Evolutionary conservation across 768 basidiomycete genomes (phyloP).

Genomic region (Mycena maculata): DNA sequence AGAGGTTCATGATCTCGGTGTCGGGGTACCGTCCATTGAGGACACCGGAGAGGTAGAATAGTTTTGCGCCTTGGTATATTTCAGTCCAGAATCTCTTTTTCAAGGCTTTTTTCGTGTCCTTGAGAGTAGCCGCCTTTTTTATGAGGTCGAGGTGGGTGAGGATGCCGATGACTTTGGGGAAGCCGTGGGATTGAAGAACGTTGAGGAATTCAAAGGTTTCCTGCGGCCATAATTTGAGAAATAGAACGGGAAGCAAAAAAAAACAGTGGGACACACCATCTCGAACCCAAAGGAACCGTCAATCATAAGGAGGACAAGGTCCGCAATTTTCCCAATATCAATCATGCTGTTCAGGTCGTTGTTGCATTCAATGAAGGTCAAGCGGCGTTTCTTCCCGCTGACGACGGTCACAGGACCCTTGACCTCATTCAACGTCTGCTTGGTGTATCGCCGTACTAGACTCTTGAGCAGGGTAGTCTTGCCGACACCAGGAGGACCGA

Average conservation of each 20-base stretch:
- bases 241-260: background rate
- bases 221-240: conserved; percentile 43
- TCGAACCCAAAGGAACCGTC: conserved; percentile 98
- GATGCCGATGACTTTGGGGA: conserved; percentile 97
- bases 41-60: conserved; percentile 97
- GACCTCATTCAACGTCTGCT: conserved; percentile 89
- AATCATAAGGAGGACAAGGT: conserved; percentile 96
- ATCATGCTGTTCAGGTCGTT: conserved; percentile 99
- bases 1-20: conserved; percentile 94
- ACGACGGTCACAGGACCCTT: conserved; percentile 96
- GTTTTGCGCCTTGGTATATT: conserved; percentile 98
- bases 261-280: conserved; percentile 72
- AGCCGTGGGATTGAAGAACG: conserved; percentile 95
- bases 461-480: conserved; percentile 95
- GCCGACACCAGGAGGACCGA: conserved; percentile 96
- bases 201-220: conserved; percentile 99
- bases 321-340: conserved; percentile 96
- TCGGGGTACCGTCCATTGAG: conserved; percentile 98
- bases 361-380: conserved; percentile 98
- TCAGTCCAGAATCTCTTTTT: conserved; percentile 99
- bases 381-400: conserved; percentile 88
- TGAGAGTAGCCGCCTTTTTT: conserved; percentile 88
- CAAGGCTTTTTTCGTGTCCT: conserved; percentile 90
- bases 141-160: conserved; percentile 97
- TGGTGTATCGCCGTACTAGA: conserved; percentile 91